phyloP scores from a whole-genome alignment of 805 yeast species.

The Saturnispora zaruensis region DNA sequence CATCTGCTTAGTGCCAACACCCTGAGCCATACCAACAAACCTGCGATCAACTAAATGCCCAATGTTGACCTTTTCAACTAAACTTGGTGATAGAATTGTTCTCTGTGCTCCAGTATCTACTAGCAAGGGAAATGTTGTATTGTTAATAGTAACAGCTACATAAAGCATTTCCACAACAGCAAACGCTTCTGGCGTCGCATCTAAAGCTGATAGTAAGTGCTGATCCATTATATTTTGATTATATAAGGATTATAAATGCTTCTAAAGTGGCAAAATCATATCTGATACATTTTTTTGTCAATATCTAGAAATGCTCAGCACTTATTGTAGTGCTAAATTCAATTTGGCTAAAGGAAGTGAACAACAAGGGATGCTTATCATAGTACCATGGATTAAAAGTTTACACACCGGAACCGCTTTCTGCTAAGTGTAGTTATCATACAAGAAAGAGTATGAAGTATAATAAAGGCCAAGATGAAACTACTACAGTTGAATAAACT shows the following conservation, averaged over 20 bases:
- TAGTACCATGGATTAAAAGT: no score
- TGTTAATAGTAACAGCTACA: conserved; percentile 70
- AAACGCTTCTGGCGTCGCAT: conserved; percentile 85
- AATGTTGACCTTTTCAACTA: conserved; percentile 68
- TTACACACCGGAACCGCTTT: no score
- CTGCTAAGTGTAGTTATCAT: no score
- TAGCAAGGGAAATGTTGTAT: conserved; percentile 77
- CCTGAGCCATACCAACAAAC: conserved; percentile 75
- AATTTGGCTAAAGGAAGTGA: no score
- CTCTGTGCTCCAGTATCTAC: conserved; percentile 95
- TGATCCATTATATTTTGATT: conserved; percentile 58
- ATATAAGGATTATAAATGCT: not conserved
- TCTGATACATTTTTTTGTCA: not conserved
- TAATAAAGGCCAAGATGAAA: no score
- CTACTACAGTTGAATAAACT: no score
- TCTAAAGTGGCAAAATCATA: not conserved
- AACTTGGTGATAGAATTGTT: conserved; percentile 69
- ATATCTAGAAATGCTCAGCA: not conserved
- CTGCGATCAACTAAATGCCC: conserved; percentile 69
- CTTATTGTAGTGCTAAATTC: no score
- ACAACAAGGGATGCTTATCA: no score
- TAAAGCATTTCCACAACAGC: conserved; percentile 78
- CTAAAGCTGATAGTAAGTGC: conserved; percentile 70
- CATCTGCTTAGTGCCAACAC: conserved; percentile 78
- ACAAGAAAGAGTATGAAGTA: no score